These are phyloP conservation scores for Nothopassalora personata DNA, from an alignment of 2,329 filamentous ascomycete genomes.

Conservation along the genomic window DNA sequence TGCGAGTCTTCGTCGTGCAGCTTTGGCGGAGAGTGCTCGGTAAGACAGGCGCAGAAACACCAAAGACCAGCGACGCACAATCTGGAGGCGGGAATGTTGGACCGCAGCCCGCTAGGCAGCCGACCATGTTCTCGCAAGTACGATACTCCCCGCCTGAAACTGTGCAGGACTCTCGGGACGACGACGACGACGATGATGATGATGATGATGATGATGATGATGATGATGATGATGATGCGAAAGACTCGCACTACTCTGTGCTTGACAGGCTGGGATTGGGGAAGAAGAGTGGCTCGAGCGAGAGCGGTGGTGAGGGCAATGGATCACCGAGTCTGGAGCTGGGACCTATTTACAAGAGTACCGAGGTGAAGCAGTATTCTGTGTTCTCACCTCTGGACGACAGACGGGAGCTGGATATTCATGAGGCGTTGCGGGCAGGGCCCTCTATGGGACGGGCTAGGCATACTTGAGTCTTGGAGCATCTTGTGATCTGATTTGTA, in stretches of 20 bases:
- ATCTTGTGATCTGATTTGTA: too few species aligned
- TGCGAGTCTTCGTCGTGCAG: conserved; percentile 11
- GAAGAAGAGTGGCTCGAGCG: background rate
- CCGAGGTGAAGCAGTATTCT: background rate
- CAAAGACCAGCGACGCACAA: background rate
- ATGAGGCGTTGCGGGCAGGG: background rate
- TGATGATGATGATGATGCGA: too few species aligned
- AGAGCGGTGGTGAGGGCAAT: background rate
- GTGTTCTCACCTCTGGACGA: background rate
- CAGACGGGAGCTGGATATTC: background rate
- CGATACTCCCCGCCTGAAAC: background rate
- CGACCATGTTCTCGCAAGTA: background rate
- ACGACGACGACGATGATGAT: too few species aligned
- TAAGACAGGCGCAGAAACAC: conserved; percentile 1
- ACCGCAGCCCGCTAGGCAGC: background rate
- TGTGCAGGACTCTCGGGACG: background rate
- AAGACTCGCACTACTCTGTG: background rate
- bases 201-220: too few species aligned
- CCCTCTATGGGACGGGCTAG: too few species aligned
- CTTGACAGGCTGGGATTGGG: background rate
- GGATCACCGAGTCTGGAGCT: background rate
- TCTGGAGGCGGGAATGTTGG: background rate
- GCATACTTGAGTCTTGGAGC: too few species aligned
- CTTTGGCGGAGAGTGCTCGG: conserved; percentile 3
- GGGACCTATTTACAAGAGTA: background rate